Base-by-base conservation (phyloP, 495 filamentous ascomycete species). In the Annulohypoxylon bovei region DNA sequence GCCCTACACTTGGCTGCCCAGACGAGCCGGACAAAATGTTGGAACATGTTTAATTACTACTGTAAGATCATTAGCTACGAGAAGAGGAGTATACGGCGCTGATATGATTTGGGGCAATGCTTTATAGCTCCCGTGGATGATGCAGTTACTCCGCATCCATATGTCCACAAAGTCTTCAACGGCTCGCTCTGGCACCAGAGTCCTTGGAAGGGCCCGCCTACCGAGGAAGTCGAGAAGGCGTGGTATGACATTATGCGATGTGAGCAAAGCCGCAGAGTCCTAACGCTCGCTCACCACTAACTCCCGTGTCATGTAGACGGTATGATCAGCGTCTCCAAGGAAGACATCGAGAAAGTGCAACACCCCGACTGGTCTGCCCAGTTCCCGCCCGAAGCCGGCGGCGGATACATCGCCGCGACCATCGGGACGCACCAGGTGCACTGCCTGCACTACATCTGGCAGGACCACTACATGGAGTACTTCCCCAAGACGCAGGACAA, bases 381-480 rank as follows among this genome's bases (percentile, higher is more conserved):
- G n/a, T 67, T 54, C 27, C 65, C 56, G 1, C 11, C 49, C 12
- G 56, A 60, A 66, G 54, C 58, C 4, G 57, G 66, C 8, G 66
- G 59, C 4, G 59, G 58, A 28, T 62, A 68, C 8, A 44, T 58
- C 32, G 63, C 65, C 7, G 27, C 65, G 9, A 70, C 65, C 1
- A 33, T 68, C 11, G 65, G 66, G 8, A 73, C 66, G 0, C 70
- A 73, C 35, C 66, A 73, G 27, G 35, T 73, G 30, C 71, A 66
- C 44, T 73, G 67, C 20, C 37, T 70, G 14, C 60, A 65, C 46
- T 61, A 58, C 32, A 20, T 55, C 50, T 70, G 66, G 40, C 61
- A 65, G 27, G 60, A 65, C 8, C 53, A 65, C 14, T 37, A 68
- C 32, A 33, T 33, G 0, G 30, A 49, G 16, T 63, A 65, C 40